A percentile compares a stretch with the other conserved stretches of the same genome.
Evolutionary conservation across 805 yeast genomes (phyloP).

Genomic region (Metschnikowia dekortorum): DNA sequence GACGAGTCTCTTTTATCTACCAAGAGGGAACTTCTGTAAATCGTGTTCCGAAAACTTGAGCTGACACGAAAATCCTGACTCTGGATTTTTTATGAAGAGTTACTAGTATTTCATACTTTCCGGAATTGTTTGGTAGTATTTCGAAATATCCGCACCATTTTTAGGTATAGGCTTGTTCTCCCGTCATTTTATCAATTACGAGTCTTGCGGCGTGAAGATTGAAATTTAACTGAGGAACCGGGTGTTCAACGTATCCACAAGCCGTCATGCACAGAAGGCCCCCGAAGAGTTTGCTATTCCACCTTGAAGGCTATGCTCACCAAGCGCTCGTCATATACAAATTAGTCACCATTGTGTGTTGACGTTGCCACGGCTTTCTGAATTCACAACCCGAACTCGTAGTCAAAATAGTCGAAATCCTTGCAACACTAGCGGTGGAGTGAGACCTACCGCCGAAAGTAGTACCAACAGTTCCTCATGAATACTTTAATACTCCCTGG

Average conservation of each 20-base stretch:
- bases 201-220: conserved; percentile 28
- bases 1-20: conserved; percentile 16
- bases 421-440: conserved; percentile 38
- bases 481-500: conserved; percentile 39
- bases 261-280: conserved; percentile 33
- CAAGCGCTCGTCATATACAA: conserved; percentile 19
- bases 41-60: conserved; percentile 24
- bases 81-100: conserved; percentile 32
- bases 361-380: conserved; percentile 30
- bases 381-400: conserved; percentile 26
- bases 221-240: conserved; percentile 19
- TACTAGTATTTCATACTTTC: conserved; percentile 28
- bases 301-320: conserved; percentile 31
- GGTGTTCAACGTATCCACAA: conserved; percentile 35
- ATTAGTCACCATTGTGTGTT: conserved; percentile 26
- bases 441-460: conserved; percentile 39
- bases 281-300: conserved; percentile 29
- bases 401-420: conserved; percentile 23
- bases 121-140: conserved; percentile 38
- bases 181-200: conserved; percentile 23
- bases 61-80: conserved; percentile 47
- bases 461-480: conserved; percentile 42
- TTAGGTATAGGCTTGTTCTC: conserved; percentile 16
- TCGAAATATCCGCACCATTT: conserved; percentile 45
- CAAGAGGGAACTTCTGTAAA: too few relatives aligned